Evolutionary conservation across 148 eudicot genomes (phyloP).

Genomic region (Heliamphora exappendiculata): DNA sequence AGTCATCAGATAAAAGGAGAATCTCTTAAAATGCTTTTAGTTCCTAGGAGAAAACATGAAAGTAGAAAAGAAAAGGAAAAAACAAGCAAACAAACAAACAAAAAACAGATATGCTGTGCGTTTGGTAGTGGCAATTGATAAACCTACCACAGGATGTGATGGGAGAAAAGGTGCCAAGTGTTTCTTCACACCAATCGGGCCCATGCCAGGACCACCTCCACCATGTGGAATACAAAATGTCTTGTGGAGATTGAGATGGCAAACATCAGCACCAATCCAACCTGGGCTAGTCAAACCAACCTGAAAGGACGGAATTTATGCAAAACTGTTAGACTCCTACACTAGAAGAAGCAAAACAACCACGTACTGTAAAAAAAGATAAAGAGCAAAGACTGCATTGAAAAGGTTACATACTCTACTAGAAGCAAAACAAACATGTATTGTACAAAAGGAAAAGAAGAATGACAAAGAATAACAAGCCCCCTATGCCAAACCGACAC

Average conservation of each 20-base stretch:
- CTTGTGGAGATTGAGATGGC: slow-evolving; percentile 98
- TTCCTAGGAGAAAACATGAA: neutral
- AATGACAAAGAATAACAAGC: neutral
- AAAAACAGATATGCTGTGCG: too few relatives aligned
- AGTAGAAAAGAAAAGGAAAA: neutral
- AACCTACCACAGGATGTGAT: slow-evolving; percentile 95
- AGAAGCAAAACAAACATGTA: neutral
- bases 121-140: neutral
- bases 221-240: slow-evolving; percentile 99
- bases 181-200: slow-evolving; percentile 97
- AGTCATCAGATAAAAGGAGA: neutral
- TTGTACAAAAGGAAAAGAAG: neutral
- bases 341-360: neutral
- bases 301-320: slow-evolving; percentile 26
- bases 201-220: slow-evolving; percentile 99
- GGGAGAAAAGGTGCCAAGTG: slow-evolving; percentile 96
- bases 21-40: neutral
- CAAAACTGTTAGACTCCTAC: neutral
- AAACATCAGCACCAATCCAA: slow-evolving; percentile 95
- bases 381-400: neutral
- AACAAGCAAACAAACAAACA: too few relatives aligned
- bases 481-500: neutral
- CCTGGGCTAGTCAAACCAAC: slow-evolving; percentile 99
- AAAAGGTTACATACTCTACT: neutral
- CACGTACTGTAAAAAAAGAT: neutral